A percentile compares a stretch with the other conserved stretches of the same genome.
These are phyloP conservation scores for Pleurotus cornucopiae DNA, from an alignment of 768 basidiomycete genomes.

Conservation along the genomic window DNA sequence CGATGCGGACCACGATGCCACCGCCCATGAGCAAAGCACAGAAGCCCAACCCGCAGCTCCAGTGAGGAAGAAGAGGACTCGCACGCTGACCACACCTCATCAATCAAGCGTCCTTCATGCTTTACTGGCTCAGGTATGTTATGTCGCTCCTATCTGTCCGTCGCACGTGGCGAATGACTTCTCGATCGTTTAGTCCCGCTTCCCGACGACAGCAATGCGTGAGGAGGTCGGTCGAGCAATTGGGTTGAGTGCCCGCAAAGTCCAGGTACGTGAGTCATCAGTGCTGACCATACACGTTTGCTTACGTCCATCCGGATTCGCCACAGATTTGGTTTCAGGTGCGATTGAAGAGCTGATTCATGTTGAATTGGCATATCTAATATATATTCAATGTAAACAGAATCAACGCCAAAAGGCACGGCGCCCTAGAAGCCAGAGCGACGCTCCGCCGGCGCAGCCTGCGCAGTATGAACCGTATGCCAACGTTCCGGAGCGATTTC, in stretches of 20 bases:
- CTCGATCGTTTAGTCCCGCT: conserved; percentile 60
- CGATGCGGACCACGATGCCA: conserved; percentile 52
- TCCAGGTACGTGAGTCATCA: conserved; percentile 58
- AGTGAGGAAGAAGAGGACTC: conserved; percentile 78
- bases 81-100: conserved; percentile 82
- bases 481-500: conserved; percentile 17
- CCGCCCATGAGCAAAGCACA: conserved; percentile 34
- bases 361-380: conserved; percentile 11
- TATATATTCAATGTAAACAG: conserved; percentile 31
- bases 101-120: conserved; percentile 86
- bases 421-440: conserved; percentile 63
- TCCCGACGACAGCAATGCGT: conserved; percentile 82
- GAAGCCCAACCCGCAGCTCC: conserved; percentile 36
- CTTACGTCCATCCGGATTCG: conserved; percentile 14
- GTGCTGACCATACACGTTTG: conserved; percentile 1
- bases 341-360: conserved; percentile 20
- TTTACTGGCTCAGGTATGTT: conserved; percentile 78
- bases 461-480: conserved; percentile 57
- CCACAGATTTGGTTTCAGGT: conserved; percentile 89
- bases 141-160: conserved; percentile 17
- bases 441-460: conserved; percentile 45
- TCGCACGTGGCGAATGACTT: conserved; percentile 5
- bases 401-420: conserved; percentile 87
- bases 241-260: conserved; percentile 86
- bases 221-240: conserved; percentile 86